phyloP scores from a whole-genome alignment of 176 grass and related monocot species.

The Olyra latifolia region DNA sequence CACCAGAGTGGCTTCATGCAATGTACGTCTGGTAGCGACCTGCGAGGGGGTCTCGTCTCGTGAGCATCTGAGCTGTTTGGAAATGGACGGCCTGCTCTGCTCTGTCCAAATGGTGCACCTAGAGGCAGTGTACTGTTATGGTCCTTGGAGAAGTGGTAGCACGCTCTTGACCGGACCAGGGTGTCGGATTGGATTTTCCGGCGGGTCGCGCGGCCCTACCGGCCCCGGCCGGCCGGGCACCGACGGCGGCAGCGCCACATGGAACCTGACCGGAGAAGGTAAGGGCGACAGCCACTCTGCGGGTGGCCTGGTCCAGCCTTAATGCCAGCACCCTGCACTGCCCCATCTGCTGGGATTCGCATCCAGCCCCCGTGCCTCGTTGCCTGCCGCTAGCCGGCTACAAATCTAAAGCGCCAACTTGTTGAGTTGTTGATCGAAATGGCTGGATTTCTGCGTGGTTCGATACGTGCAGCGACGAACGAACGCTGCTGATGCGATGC shows the following conservation, averaged over 20 bases:
- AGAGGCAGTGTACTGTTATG: too few relatives aligned
- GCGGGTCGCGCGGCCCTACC: not conserved
- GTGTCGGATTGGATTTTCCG: not conserved
- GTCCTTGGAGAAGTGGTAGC: not conserved
- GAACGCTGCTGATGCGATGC: too few relatives aligned
- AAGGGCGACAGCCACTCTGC: not conserved
- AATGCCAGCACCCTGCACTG: not conserved
- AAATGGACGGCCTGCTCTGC: too few relatives aligned
- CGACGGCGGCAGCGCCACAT: conserved; percentile 37
- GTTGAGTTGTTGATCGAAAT: too few relatives aligned
- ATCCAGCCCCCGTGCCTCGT: too few relatives aligned
- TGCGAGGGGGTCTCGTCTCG: not conserved
- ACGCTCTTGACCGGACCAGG: not conserved
- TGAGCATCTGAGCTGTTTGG: not conserved
- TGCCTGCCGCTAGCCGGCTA: too few relatives aligned
- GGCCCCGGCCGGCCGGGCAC: not conserved
- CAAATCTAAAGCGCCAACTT: too few relatives aligned
- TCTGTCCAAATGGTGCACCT: not conserved
- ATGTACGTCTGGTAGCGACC: conserved; percentile 18
- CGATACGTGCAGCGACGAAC: not conserved
- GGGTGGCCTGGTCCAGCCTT: not conserved
- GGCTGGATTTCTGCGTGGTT: not conserved
- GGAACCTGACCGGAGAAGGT: conserved; percentile 31
- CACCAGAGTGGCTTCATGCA: not conserved
- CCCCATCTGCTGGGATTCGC: not conserved